Evolutionary conservation across 2,329 filamentous ascomycete species (phyloP).

Genomic region (Neonectria coccinea): DNA sequence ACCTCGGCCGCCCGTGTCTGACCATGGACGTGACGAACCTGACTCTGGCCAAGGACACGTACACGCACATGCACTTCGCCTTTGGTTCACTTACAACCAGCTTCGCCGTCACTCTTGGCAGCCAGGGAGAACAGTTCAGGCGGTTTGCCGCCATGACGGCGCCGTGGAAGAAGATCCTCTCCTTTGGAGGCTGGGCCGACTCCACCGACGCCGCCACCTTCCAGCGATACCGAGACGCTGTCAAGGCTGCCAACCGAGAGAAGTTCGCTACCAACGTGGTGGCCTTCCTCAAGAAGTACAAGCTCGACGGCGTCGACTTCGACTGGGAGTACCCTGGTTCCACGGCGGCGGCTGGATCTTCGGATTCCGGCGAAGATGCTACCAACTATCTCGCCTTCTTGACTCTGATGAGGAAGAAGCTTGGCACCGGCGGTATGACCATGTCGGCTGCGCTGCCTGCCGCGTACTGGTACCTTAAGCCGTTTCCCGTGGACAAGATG

Average conservation of each 20-base stretch:
- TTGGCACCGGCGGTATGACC: conserved; percentile 47
- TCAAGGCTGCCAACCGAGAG: conserved; percentile 51
- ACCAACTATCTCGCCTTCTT: conserved; percentile 52
- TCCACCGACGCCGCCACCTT: conserved; percentile 44
- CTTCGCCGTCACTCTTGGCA: conserved; percentile 34
- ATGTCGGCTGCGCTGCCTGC: conserved; percentile 54
- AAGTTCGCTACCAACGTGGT: conserved; percentile 52
- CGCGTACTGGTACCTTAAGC: conserved; percentile 55
- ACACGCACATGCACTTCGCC: conserved; percentile 51
- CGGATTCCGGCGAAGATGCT: conserved; percentile 49
- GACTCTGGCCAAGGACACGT: conserved; percentile 33
- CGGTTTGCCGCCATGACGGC: conserved; percentile 46
- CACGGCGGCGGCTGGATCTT: conserved; percentile 48
- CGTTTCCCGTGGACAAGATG: conserved; percentile 51
- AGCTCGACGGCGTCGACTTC: conserved; percentile 58
- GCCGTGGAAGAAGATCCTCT: conserved; percentile 49
- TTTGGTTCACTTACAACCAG: conserved; percentile 44
- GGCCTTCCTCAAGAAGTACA: conserved; percentile 54
- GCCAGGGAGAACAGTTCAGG: conserved; percentile 44
- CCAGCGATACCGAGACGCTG: conserved; percentile 46
- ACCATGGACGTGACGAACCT: conserved; percentile 47
- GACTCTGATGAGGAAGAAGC: conserved; percentile 42
- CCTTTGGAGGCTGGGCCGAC: conserved; percentile 53
- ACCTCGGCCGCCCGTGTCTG: conserved; percentile 45
- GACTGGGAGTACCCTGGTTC: conserved; percentile 61